Evolutionary conservation across 345 rosid genomes (phyloP), one percentile per base, ranked within the genome.

Genomic region (Zanthoxylum bungeanum): DNA sequence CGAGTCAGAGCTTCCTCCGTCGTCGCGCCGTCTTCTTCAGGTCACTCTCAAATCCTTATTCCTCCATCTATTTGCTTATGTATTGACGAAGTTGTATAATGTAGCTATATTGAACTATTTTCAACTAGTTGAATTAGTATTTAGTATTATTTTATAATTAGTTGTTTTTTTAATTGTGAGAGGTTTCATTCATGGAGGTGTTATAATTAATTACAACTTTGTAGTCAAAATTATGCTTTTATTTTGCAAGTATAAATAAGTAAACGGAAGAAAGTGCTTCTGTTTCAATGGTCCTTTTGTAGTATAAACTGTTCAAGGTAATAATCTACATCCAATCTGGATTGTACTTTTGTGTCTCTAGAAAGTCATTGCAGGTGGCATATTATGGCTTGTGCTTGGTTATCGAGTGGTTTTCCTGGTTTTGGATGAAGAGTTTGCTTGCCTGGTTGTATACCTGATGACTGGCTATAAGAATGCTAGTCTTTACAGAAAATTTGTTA

Each of bases 1-100:
- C 89, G 86, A 25, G 78, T 87, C 84, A 80, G 80, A 79, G 92
- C 92, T 79, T 85, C 93, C 63, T 82, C 96, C 70, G 75, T 71
- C 53, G 82, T 64, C 42, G 31, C 84, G 0, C 44, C 88, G 2
- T 70, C 90, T 28, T 50, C 88, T 28, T 70, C 84, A 70, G 91
- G 93, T 88, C 52, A 28, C 5, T 59, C 44, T 31, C 24, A 16
- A 56, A 37, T 25, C 68, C 56, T 62, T 56, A 44, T 59, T 8
- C 59, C 8, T 60, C 9, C 46, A 33, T 64, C 33, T 28, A 11
- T 46, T 21, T 22, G 12, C 9, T 21, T 30, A 25, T 51, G 6
- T 47, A 37, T 9, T 17, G 8, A 7, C 27, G n/a, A 0, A 11
- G 24, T 25, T 52, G 33, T 36, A 47, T 67, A 51, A 22, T 68